A percentile compares a stretch with the other conserved stretches of the same genome.
phyloP scores from a whole-genome alignment of 1,139 yeast species.

The Suhomyces maxii region DNA sequence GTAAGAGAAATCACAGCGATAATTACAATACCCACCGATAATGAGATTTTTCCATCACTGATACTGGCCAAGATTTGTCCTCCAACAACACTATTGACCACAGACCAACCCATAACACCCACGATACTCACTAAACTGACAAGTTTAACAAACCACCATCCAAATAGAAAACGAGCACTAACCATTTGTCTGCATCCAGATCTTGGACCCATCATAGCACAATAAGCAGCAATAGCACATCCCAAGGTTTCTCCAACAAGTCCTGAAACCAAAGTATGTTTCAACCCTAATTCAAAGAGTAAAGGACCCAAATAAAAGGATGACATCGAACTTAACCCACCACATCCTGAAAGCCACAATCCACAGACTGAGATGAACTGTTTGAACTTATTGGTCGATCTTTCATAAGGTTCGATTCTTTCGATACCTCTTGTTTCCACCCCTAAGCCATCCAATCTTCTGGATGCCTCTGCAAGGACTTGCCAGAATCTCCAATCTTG shows the following conservation, averaged over 20 bases:
- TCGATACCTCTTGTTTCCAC: slow-evolving; percentile 84
- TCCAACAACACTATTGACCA: slow-evolving; percentile 80
- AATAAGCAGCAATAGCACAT: slow-evolving; percentile 74
- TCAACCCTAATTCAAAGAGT: slow-evolving; percentile 64
- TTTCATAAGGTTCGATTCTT: slow-evolving; percentile 67
- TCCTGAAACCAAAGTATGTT: slow-evolving; percentile 61
- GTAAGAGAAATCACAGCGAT: slow-evolving; percentile 63
- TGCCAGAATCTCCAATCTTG: slow-evolving; percentile 4
- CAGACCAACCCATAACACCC: slow-evolving; percentile 86
- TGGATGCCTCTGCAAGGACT: slow-evolving; percentile 16
- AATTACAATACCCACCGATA: slow-evolving; percentile 72
- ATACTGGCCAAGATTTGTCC: slow-evolving; percentile 75
- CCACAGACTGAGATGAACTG: slow-evolving; percentile 66
- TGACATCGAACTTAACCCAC: slow-evolving; percentile 84
- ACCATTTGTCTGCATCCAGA: slow-evolving; percentile 90
- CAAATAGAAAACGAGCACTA: slow-evolving; percentile 73
- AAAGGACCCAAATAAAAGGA: slow-evolving; percentile 75
- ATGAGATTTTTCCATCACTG: slow-evolving; percentile 61
- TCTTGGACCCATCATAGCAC: slow-evolving; percentile 82
- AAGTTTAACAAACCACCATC: slow-evolving; percentile 79
- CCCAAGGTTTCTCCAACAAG: slow-evolving; percentile 65
- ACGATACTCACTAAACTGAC: slow-evolving; percentile 67
- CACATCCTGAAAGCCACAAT: slow-evolving; percentile 81
- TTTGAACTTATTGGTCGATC: slow-evolving; percentile 50
- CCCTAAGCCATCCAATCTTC: slow-evolving; percentile 44